A percentile compares a stretch with the other conserved stretches of the same genome.
These are phyloP conservation scores for Acer yangbiense DNA, from an alignment of 345 rosid species.

Conservation along the genomic window DNA sequence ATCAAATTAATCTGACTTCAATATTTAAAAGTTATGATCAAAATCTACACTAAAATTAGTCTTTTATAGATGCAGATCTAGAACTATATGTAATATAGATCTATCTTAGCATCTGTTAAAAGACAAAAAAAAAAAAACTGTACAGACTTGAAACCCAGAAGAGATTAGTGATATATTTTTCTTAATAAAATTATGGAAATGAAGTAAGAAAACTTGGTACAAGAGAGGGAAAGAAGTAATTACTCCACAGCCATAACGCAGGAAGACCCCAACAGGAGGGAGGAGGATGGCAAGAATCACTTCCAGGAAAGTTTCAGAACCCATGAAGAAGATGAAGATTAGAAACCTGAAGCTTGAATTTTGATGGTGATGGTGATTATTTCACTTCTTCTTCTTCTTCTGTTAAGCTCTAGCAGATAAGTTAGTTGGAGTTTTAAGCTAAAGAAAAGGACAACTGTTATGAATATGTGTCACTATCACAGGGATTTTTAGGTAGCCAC, in stretches of 20 bases:
- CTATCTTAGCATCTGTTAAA: too few species aligned
- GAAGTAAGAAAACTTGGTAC: not conserved
- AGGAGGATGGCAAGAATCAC: conserved; percentile 79
- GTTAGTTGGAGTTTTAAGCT: not conserved
- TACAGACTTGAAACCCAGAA: too few species aligned
- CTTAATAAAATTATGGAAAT: too few species aligned
- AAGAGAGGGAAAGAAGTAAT: conserved; percentile 2
- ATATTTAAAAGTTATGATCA: too few species aligned
- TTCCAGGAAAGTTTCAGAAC: conserved; percentile 83
- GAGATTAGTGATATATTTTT: too few species aligned
- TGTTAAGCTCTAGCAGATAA: too few species aligned
- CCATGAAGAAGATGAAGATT: conserved; percentile 40
- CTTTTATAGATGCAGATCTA: too few species aligned
- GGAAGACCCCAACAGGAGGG: conserved; percentile 94
- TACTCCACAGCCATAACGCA: conserved; percentile 94
- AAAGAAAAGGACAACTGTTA: not conserved
- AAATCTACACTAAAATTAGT: too few species aligned
- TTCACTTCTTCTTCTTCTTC: not conserved
- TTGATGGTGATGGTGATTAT: not conserved
- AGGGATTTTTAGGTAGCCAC: conserved; percentile 9
- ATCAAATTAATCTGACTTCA: too few species aligned
- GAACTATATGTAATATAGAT: too few species aligned
- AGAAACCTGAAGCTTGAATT: not conserved
- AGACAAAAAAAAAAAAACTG: too few species aligned
- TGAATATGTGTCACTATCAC: conserved; percentile 6